These are phyloP conservation scores for Ophiocordyceps camponoti-floridani DNA, from an alignment of 2,329 filamentous ascomycete genomes.

Conservation along the genomic window DNA sequence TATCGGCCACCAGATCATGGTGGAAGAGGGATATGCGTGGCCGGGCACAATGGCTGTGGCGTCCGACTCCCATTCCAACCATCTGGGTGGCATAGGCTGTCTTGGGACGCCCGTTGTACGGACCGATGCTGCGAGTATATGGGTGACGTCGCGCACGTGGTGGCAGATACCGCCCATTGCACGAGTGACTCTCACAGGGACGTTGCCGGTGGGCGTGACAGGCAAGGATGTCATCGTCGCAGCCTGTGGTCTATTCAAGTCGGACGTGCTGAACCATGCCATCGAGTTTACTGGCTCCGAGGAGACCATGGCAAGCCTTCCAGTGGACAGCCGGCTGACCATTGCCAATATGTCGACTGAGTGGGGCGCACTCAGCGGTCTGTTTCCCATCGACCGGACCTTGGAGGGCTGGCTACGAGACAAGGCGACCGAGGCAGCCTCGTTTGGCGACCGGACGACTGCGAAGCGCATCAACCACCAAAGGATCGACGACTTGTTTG, in stretches of 20 bases:
- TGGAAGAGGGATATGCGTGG: conserved; percentile 62
- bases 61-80: conserved; percentile 60
- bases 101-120: conserved; percentile 69
- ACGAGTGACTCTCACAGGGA: conserved; percentile 59
- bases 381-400: conserved; percentile 61
- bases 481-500: conserved; percentile 52
- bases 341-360: conserved; percentile 72
- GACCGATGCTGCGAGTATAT: conserved; percentile 75
- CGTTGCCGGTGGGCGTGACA: conserved; percentile 61
- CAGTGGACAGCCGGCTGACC: conserved; percentile 55
- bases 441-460: conserved; percentile 25
- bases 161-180: conserved; percentile 77
- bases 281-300: conserved; percentile 76
- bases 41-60: conserved; percentile 72
- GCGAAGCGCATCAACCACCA: conserved; percentile 52
- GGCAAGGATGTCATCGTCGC: conserved; percentile 92
- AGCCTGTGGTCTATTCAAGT: conserved; percentile 68
- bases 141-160: conserved; percentile 71
- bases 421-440: conserved; percentile 56
- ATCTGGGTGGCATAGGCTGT: conserved; percentile 66
- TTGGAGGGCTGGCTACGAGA: conserved; percentile 57
- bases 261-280: conserved; percentile 79
- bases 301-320: conserved; percentile 55
- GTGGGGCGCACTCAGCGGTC: conserved; percentile 47
- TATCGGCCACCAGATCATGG: conserved; percentile 86